These are phyloP conservation scores for Rhodotorula sp. DNA, from an alignment of 1,284 basidiomycete species.

Conservation along the genomic window DNA sequence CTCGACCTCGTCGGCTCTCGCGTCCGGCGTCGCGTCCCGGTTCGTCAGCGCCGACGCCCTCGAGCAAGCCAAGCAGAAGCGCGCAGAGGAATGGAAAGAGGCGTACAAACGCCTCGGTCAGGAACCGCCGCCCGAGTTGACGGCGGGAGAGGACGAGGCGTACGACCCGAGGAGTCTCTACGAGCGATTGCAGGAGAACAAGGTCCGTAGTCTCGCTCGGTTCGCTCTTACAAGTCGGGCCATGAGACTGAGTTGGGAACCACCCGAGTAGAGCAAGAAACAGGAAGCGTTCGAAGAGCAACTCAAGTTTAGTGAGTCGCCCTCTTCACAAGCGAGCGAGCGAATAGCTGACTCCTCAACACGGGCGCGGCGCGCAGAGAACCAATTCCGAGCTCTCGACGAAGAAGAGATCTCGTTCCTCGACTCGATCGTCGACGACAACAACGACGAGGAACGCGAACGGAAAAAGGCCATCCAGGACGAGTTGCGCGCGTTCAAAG, in stretches of 20 bases:
- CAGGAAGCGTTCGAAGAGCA: slow-evolving; percentile 94
- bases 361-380: slow-evolving; percentile 56
- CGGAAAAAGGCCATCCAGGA: slow-evolving; percentile 74
- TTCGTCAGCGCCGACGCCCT: slow-evolving; percentile 71
- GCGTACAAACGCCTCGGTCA: slow-evolving; percentile 88
- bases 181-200: slow-evolving; percentile 84
- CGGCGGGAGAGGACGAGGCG: slow-evolving; percentile 66
- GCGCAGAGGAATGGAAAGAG: slow-evolving; percentile 86
- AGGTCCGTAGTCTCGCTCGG: slow-evolving; percentile 54
- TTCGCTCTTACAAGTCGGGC: neutral
- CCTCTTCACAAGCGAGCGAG: neutral
- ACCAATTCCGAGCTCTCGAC: slow-evolving; percentile 86
- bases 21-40: slow-evolving; percentile 47
- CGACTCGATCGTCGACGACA: slow-evolving; percentile 72
- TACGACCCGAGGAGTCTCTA: slow-evolving; percentile 86
- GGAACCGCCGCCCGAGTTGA: slow-evolving; percentile 64
- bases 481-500: slow-evolving; percentile 73
- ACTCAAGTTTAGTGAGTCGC: slow-evolving; percentile 70
- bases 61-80: slow-evolving; percentile 69
- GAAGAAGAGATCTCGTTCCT: slow-evolving; percentile 86
- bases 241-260: too few species aligned
- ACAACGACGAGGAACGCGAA: slow-evolving; percentile 69
- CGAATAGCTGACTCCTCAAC: slow-evolving; percentile 4
- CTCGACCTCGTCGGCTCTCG: slow-evolving; percentile 9
- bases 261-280: slow-evolving; percentile 53